Evolutionary conservation across 108 stramenopile genomes (phyloP).

Genomic region (Cyclotella distinguenda): DNA sequence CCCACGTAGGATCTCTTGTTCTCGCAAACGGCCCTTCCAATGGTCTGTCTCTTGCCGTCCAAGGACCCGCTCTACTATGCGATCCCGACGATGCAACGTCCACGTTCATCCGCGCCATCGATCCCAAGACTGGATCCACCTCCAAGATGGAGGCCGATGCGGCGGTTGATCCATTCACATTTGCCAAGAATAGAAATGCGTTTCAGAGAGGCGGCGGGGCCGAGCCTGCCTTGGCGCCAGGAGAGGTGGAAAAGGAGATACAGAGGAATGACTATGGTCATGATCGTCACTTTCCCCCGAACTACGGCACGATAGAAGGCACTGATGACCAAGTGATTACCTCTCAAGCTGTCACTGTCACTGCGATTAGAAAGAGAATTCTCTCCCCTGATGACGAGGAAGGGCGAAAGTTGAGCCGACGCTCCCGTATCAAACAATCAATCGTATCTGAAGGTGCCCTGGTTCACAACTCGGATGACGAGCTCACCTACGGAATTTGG

Average conservation of each 20-base stretch:
- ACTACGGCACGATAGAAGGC: slow-evolving; percentile 19
- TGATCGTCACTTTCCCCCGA: slow-evolving; percentile 27
- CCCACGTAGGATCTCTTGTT: neutral
- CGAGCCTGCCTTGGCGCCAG: slow-evolving; percentile 37
- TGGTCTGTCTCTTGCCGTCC: slow-evolving; percentile 30
- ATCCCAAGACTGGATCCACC: slow-evolving; percentile 34
- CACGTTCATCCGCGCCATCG: slow-evolving; percentile 36
- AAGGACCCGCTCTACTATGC: slow-evolving; percentile 61
- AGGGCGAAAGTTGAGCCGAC: slow-evolving; percentile 41
- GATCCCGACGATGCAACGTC: slow-evolving; percentile 46
- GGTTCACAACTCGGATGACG: slow-evolving; percentile 75
- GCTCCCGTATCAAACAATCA: slow-evolving; percentile 29
- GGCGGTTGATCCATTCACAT: slow-evolving; percentile 54
- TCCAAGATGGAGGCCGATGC: slow-evolving; percentile 51
- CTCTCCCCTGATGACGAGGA: too few species aligned
- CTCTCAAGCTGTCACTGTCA: slow-evolving; percentile 1
- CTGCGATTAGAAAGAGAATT: too few species aligned
- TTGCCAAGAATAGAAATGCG: slow-evolving; percentile 58
- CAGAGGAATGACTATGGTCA: slow-evolving; percentile 39
- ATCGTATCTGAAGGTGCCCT: slow-evolving; percentile 53
- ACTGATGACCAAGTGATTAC: too few species aligned
- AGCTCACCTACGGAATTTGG: slow-evolving; percentile 80
- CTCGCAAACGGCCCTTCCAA: neutral
- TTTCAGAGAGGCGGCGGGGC: slow-evolving; percentile 71
- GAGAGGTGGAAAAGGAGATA: slow-evolving; percentile 50